Conservation (phyloP, 2,329 filamentous ascomycete species). For the Escovopsis weberi region DNA sequence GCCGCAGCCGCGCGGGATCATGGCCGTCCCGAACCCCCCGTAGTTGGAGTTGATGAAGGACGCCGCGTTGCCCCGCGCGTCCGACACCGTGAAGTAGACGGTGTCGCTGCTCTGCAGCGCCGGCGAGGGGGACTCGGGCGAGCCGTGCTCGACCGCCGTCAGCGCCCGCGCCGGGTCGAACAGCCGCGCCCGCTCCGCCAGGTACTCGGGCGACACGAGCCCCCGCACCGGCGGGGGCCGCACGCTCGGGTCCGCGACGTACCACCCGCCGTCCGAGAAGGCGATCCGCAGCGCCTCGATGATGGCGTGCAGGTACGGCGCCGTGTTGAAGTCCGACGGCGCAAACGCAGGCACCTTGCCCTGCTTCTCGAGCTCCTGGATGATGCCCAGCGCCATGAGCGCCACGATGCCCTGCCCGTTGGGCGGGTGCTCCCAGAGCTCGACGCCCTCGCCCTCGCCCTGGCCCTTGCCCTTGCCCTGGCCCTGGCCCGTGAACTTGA, state of each 20-base stretch:
- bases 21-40: conserved; percentile 71
- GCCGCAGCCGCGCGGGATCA: conserved; percentile 73
- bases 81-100: conserved; percentile 82
- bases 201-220: conserved; percentile 60
- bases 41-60: conserved; percentile 97
- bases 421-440: conserved; percentile 93
- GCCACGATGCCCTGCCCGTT: conserved; percentile 95
- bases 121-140: conserved; percentile 37
- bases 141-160: conserved; percentile 47
- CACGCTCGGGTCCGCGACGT: conserved; percentile 68
- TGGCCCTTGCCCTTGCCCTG: conserved; percentile 39
- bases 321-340: conserved; percentile 63
- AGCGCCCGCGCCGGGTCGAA: conserved; percentile 46
- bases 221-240: conserved; percentile 51
- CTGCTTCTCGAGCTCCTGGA: conserved; percentile 67
- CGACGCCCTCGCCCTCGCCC: conserved; percentile 39
- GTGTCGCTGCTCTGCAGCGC: conserved; percentile 81
- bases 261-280: conserved; percentile 86
- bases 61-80: conserved; percentile 72
- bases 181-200: conserved; percentile 50
- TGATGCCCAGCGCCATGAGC: conserved; percentile 82
- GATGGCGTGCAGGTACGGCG: conserved; percentile 68
- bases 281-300: conserved; percentile 80
- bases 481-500: conserved; percentile 58
- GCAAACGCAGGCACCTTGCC: conserved; percentile 61